Evolutionary conservation across 768 basidiomycete species (phyloP).

Genomic region (Daedalea quercina): DNA sequence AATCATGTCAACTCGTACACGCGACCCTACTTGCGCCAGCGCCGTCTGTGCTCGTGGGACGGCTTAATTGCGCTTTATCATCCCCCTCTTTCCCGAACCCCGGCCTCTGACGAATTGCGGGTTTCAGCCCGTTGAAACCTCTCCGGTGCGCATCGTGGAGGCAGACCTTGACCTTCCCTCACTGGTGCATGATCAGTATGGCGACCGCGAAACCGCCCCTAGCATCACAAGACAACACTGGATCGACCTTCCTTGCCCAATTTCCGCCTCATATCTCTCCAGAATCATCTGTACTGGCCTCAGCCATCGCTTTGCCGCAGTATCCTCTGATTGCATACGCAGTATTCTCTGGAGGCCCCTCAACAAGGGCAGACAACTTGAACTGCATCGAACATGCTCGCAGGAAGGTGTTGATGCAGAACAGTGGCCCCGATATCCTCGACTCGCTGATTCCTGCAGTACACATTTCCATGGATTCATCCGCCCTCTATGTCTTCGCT

Average conservation of each 20-base stretch:
- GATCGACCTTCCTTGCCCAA: conserved; percentile 22
- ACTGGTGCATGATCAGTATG: conserved; percentile 13
- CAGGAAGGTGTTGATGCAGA: conserved; percentile 36
- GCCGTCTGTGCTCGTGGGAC: too few species aligned
- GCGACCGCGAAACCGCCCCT: conserved; percentile 15
- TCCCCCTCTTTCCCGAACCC: too few species aligned
- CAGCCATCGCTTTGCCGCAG: conserved; percentile 38
- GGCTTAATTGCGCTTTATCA: too few species aligned
- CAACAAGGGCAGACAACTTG: conserved; percentile 18
- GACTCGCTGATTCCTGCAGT: conserved; percentile 48
- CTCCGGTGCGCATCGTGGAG: too few species aligned
- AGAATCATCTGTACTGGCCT: conserved; percentile 38
- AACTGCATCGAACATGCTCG: conserved; percentile 53
- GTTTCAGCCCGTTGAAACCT: too few species aligned
- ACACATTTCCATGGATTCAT: conserved; percentile 35
- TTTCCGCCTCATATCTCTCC: conserved; percentile 26
- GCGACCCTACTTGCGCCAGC: too few species aligned
- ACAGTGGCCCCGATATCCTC: conserved; percentile 31
- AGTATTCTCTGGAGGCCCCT: conserved; percentile 32
- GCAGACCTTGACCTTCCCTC: too few species aligned
- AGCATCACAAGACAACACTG: conserved; percentile 24
- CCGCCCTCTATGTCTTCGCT: conserved; percentile 53
- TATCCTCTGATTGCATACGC: conserved; percentile 38
- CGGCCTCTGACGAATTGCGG: too few species aligned
- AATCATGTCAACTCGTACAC: too few species aligned